These are phyloP conservation scores for Amorphotheca resinae DNA, from an alignment of 495 filamentous ascomycete genomes.

Conservation along the genomic window DNA sequence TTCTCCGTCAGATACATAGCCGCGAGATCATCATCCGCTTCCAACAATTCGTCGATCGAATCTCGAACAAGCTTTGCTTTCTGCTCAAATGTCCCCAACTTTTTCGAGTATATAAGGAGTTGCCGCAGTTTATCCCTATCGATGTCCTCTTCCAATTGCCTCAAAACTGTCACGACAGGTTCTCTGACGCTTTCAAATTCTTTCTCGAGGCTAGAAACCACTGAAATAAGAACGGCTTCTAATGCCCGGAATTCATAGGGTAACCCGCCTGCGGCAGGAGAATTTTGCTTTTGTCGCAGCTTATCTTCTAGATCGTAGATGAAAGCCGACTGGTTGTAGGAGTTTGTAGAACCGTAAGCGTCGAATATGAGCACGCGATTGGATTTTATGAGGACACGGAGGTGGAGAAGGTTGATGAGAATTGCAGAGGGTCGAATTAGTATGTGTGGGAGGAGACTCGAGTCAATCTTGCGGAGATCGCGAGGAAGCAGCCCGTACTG, in stretches of 20 bases:
- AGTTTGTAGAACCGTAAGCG: conserved; percentile 87
- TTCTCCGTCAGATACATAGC: conserved; percentile 94
- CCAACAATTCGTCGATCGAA: conserved; percentile 90
- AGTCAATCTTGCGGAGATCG: conserved; percentile 95
- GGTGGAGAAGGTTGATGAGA: conserved; percentile 84
- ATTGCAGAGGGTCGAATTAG: conserved; percentile 90
- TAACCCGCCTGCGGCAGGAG: conserved; percentile 37
- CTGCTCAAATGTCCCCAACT: conserved; percentile 92
- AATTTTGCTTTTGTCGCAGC: conserved; percentile 38
- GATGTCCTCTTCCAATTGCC: conserved; percentile 92
- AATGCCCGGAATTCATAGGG: conserved; percentile 66
- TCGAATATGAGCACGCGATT: conserved; percentile 93
- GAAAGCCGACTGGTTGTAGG: conserved; percentile 88
- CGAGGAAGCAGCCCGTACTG: conserved; percentile 92
- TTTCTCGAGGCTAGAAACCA: conserved; percentile 76
- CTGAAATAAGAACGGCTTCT: conserved; percentile 69
- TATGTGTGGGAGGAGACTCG: conserved; percentile 94
- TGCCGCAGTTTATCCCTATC: conserved; percentile 86
- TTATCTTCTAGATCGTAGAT: conserved; percentile 78
- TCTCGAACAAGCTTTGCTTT: conserved; percentile 91
- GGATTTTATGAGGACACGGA: conserved; percentile 87
- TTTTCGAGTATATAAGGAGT: conserved; percentile 85
- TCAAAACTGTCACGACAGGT: conserved; percentile 76
- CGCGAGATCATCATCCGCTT: conserved; percentile 91
- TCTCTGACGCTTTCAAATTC: conserved; percentile 90